phyloP scores from a whole-genome alignment of 1,139 yeast species.

The Dujonia santamariae region DNA sequence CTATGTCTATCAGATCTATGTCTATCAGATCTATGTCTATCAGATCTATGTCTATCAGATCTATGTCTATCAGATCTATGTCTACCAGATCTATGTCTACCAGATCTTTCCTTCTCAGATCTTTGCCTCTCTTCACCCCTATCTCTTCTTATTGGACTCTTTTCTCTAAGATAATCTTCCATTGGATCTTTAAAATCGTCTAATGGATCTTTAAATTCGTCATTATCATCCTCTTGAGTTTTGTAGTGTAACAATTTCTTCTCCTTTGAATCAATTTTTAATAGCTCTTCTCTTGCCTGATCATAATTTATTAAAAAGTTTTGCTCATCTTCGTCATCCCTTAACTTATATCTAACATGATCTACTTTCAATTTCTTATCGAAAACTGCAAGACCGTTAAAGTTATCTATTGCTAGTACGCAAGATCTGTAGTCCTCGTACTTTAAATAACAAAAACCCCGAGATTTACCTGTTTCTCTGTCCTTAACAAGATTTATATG shows the following conservation, averaged over 20 bases:
- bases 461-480: conserved; percentile 61
- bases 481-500: conserved; percentile 74
- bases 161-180: conserved; percentile 11
- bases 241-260: conserved; percentile 9
- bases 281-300: conserved; percentile 10
- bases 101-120: too few species aligned
- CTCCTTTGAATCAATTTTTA: conserved; percentile 11
- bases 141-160: too few species aligned
- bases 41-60: too few species aligned
- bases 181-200: conserved; percentile 18
- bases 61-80: background rate
- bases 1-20: too few species aligned
- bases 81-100: background rate
- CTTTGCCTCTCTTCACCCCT: too few species aligned
- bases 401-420: conserved; percentile 82
- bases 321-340: conserved; percentile 50
- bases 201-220: conserved; percentile 14
- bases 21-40: too few species aligned
- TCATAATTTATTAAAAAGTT: conserved; percentile 33
- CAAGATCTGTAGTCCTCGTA: conserved; percentile 82
- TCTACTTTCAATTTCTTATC: conserved; percentile 67
- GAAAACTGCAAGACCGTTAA: conserved; percentile 66
- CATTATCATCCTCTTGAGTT: conserved; percentile 7
- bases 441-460: conserved; percentile 79
- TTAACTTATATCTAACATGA: conserved; percentile 65